Base-by-base conservation (phyloP, 2,329 filamentous ascomycete genomes). In the Chaetomium olivaceum region DNA sequence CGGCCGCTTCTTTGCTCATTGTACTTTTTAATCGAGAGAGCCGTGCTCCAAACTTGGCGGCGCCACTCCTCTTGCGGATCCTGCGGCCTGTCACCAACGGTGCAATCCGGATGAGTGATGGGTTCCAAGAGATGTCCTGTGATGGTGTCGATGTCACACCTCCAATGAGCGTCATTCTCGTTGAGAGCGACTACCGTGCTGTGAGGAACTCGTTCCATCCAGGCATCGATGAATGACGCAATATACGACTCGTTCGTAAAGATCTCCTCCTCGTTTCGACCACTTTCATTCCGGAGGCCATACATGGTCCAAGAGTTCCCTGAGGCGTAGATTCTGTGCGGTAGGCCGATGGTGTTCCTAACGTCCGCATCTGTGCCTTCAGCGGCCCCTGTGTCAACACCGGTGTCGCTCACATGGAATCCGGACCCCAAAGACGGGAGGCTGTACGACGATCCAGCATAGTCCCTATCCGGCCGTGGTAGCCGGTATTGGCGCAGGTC, bases 101-200 rank as follows among this genome's bases (percentile, higher is more conserved):
- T 58, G 1, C 77, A 77, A 0, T 73, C 67, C 0, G 79, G 76
- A 12, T 79, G 74, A 0, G 71, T 39, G 1, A 81, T 48, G 0
- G 77, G 76, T 0, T 70, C 51, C 19, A 80, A 36, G 4, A 82
- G 68, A 4, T 61, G 9, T 3, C 81, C 81, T 0, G 73, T 78
- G 1, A 54, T 23, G 0, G 80, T 73, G 58, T 83, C 70, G 2
- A 83, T 71, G 21, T 80, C 80, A 25, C 72, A 72, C 1, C 63
- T 25, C 52, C 64, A 70, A 66, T 72, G 69, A 59, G 68, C 51
- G 1, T 36, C 46, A 7, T 50, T 33, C 7, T 52, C 12, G 8
- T 57, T n/a, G 19, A 71, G 67, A 8, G 36, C 16, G 1, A 46
- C 62, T 21, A 39, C 8, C 16, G 52, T 4, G 5, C 27, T 3